Evolutionary conservation across 495 filamentous ascomycete species (phyloP), one percentile per base, ranked within the genome.

Genomic region (Sphaerosporella brunnea): DNA sequence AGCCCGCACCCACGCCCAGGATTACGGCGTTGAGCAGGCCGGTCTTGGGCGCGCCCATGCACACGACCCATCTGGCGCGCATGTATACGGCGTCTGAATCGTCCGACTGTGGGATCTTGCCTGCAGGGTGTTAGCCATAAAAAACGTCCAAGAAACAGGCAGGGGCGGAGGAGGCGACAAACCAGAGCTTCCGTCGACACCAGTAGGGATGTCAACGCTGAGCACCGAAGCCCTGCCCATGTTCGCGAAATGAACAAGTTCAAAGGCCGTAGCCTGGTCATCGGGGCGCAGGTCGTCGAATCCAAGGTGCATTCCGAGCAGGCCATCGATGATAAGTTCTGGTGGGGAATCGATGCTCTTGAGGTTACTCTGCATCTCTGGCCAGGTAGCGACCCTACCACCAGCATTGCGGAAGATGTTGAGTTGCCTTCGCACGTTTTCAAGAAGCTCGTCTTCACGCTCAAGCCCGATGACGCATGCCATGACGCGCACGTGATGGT

Each of bases 181-280:
- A 62, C 88, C 88, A 47, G 71, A 78, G 1, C 74, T 72, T 19
- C 83, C 84, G 51, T 86, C 81, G 32, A 95, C 73, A 13, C 90
- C 90, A 1, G 78, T 84, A 0, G 90, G 90, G 10, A 90, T 73
- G 59, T 93, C 86, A 23, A 97, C 74, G 1, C 85, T 79, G 24
- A 97, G 62, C 0, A 88, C 77, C 19, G 71, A 72, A 1, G 81
- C 74, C 52, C 82, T 81, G 62, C 74, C 79, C 40, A 81, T 72
- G 55, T 94, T 95, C 3, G 82, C 77, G 82, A 84, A 93, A 32
- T 79, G 74, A 50, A 92, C 84, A 48, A 92, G 71, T 51, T 85
- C 79, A 53, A 81, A 85, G 2, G 82, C 83, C 2, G 76, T 77
- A 0, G 77, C 80, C 60, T 87, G 84, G 51, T 93, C 84, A 34